A percentile compares a stretch with the other conserved stretches of the same genome.
Evolutionary conservation across 2,329 filamentous ascomycete species (phyloP).

Genomic region (Neofusicoccum laricinum): DNA sequence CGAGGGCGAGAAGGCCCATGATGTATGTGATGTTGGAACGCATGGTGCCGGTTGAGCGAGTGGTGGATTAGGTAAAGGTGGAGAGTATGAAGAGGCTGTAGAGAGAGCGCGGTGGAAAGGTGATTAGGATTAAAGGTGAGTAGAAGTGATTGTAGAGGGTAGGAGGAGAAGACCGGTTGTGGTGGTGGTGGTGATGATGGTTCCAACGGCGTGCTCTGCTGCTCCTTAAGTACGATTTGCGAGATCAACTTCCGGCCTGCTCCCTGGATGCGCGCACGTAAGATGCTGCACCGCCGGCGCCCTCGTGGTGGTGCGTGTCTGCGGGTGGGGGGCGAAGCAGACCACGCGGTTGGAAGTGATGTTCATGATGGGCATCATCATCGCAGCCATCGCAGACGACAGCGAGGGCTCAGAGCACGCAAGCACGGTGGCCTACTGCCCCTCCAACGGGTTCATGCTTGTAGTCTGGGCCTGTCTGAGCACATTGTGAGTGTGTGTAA

Average conservation of each 20-base stretch:
- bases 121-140: background rate
- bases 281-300: background rate
- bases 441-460: background rate
- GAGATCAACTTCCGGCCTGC: background rate
- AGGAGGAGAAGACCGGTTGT: background rate
- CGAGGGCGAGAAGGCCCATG: conserved; percentile 15
- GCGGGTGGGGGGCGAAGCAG: background rate
- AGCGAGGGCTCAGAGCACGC: background rate
- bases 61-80: background rate
- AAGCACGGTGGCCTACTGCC: background rate
- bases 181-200: background rate
- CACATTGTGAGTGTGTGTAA: background rate
- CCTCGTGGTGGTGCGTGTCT: background rate
- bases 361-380: background rate
- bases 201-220: background rate
- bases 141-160: background rate
- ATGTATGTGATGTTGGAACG: conserved; percentile 13
- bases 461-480: background rate
- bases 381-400: background rate
- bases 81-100: background rate
- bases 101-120: background rate
- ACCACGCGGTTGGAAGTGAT: conserved; percentile 10
- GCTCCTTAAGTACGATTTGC: background rate
- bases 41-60: conserved; percentile 6
- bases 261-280: background rate